These are phyloP conservation scores for Rhododendron mucronatum DNA, from an alignment of 148 eudicot genomes.

Conservation along the genomic window DNA sequence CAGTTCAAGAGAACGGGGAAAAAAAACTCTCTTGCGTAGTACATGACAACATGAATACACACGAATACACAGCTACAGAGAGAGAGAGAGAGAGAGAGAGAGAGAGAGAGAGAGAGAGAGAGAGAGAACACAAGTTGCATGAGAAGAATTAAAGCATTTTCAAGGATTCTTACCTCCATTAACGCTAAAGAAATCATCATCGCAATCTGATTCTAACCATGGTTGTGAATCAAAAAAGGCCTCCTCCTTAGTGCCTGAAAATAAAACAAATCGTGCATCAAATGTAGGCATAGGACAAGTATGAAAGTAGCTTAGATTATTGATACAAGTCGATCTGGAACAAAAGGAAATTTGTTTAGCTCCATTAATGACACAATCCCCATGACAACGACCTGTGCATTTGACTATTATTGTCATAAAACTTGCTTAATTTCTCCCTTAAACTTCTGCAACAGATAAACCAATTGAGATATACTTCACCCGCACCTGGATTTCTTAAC, in stretches of 20 bases:
- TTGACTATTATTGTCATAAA: not conserved
- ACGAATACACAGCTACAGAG: not conserved
- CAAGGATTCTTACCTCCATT: conserved; percentile 58
- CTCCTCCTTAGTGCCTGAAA: conserved; percentile 83
- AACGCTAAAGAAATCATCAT: conserved; percentile 80
- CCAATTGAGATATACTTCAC: not conserved
- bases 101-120: not conserved
- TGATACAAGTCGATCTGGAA: not conserved
- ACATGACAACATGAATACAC: not conserved
- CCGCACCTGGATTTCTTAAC: no score
- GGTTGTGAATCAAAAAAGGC: conserved; percentile 71
- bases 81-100: no score
- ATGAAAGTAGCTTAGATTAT: not conserved
- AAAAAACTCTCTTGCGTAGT: not conserved
- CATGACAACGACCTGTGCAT: not conserved
- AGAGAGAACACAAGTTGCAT: not conserved
- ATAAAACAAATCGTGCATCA: not conserved
- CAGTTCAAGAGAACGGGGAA: not conserved
- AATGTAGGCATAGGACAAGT: not conserved
- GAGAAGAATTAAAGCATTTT: not conserved
- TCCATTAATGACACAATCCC: not conserved
- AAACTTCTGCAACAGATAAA: not conserved
- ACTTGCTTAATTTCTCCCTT: not conserved
- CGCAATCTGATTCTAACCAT: conserved; percentile 88
- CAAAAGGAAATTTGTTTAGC: not conserved